Percentiles rank a stretch among this genome's conserved stretches.
Conservation (phyloP, 345 rosid genomes). For the Hibiscus mutabilis region DNA sequence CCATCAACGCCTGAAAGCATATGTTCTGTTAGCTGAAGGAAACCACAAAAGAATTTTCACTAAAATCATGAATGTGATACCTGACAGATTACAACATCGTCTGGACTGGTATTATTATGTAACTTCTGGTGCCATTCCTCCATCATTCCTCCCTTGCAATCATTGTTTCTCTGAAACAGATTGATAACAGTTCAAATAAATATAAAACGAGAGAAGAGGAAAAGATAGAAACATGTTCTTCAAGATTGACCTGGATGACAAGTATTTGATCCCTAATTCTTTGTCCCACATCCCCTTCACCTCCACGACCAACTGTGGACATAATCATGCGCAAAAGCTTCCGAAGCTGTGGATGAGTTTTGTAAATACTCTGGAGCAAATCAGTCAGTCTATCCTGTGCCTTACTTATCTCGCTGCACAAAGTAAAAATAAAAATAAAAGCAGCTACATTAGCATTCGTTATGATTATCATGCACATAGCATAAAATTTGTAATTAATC, state of each 20-base stretch:
- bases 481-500: not conserved
- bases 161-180: slow-evolving; percentile 68
- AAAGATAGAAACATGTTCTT: slow-evolving; percentile 14
- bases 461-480: not conserved
- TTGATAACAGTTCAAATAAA: not conserved
- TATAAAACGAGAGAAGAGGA: slow-evolving; percentile 12
- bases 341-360: slow-evolving; percentile 49
- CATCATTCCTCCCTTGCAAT: slow-evolving; percentile 98
- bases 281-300: slow-evolving; percentile 99
- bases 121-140: slow-evolving; percentile 99
- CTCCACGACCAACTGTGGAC: slow-evolving; percentile 98
- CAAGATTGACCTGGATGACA: slow-evolving; percentile 76
- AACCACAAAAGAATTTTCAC: slow-evolving; percentile 7
- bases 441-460: not conserved
- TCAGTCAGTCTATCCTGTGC: slow-evolving; percentile 97
- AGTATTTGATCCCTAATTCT: slow-evolving; percentile 96
- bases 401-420: slow-evolving; percentile 85
- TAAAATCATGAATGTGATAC: slow-evolving; percentile 31
- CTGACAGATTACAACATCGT: slow-evolving; percentile 97
- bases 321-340: slow-evolving; percentile 80
- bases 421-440: not conserved
- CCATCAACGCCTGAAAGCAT: slow-evolving; percentile 76
- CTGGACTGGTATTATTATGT: slow-evolving; percentile 99
- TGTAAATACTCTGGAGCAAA: slow-evolving; percentile 57
- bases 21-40: slow-evolving; percentile 2